Percentiles rank a stretch among this genome's conserved stretches.
Conservation (phyloP, 1,284 basidiomycete species). For the Sphaerobolus stellatus region DNA sequence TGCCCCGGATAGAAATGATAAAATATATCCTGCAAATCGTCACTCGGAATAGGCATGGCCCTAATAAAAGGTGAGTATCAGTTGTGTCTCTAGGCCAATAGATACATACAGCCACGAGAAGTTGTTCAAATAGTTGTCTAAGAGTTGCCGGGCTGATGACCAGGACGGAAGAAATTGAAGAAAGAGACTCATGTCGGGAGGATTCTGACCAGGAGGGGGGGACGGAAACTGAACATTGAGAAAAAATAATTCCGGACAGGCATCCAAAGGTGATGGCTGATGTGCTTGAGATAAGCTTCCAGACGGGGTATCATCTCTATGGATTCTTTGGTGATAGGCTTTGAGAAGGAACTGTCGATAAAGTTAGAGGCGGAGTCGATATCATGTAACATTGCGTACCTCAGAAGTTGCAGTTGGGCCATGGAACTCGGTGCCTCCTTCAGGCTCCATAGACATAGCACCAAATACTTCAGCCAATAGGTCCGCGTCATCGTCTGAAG, state of each 20-base stretch:
- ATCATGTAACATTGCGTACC: background rate
- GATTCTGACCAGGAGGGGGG: background rate
- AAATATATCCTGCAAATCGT: slow-evolving; percentile 5
- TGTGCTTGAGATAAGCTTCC: background rate
- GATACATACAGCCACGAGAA: slow-evolving; percentile 6
- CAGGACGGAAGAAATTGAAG: background rate
- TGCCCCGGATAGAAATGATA: background rate
- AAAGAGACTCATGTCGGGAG: slow-evolving; percentile 1
- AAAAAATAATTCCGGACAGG: background rate
- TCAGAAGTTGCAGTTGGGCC: slow-evolving; percentile 6
- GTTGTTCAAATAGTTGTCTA: background rate
- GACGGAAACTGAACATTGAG: slow-evolving; percentile 8
- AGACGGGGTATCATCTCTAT: background rate
- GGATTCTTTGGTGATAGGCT: background rate
- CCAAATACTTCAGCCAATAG: slow-evolving; percentile 5
- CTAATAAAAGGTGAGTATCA: background rate
- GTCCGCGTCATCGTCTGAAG: background rate
- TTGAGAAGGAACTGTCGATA: slow-evolving; percentile 2
- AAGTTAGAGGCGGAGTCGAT: background rate
- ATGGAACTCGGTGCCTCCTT: background rate
- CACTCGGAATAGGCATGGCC: background rate
- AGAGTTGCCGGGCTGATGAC: background rate
- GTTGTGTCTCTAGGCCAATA: background rate
- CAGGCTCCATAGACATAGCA: background rate
- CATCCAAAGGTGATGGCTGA: background rate